A percentile compares a stretch with the other conserved stretches of the same genome.
These are phyloP conservation scores for Candida xyloterini DNA, from an alignment of 805 yeast species.

Conservation along the genomic window DNA sequence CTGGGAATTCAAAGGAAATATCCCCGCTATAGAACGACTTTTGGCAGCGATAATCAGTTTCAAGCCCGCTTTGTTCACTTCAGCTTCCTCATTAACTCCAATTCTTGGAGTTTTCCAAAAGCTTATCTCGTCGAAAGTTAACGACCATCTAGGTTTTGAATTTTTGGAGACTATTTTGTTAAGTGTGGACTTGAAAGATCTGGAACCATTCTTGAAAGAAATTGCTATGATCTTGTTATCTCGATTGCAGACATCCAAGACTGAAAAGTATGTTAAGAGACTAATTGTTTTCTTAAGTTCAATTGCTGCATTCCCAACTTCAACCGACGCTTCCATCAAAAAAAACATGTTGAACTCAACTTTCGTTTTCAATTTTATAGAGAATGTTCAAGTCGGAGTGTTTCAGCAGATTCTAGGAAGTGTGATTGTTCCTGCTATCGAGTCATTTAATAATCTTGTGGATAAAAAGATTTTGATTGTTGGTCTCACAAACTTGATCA, in stretches of 20 bases:
- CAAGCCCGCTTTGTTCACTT: conserved; percentile 40
- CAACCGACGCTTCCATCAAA: conserved; percentile 24
- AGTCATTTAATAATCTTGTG: conserved; percentile 37
- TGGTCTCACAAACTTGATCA: conserved; percentile 46
- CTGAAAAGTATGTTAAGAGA: conserved; percentile 75
- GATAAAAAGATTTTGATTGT: conserved; percentile 47
- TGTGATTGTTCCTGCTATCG: conserved; percentile 50
- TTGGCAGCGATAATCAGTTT: conserved; percentile 62
- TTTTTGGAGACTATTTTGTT: conserved; percentile 67
- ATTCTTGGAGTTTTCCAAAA: conserved; percentile 96
- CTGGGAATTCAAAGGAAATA: conserved; percentile 92
- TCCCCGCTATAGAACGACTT: conserved; percentile 87
- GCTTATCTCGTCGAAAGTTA: conserved; percentile 76
- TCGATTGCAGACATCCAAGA: conserved; percentile 74
- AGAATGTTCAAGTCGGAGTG: conserved; percentile 64
- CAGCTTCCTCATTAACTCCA: conserved; percentile 54
- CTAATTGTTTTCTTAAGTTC: conserved; percentile 59
- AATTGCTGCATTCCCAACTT: conserved; percentile 23
- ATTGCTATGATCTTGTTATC: conserved; percentile 75
- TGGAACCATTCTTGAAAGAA: conserved; percentile 61
- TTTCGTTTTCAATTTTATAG: conserved; percentile 64
- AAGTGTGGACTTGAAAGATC: conserved; percentile 45
- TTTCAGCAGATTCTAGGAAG: conserved; percentile 49
- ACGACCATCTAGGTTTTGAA: conserved; percentile 84
- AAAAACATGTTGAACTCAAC: conserved; percentile 27